These are phyloP conservation scores for Tanacetum coccineum DNA, from an alignment of 129 eudicot species.

Conservation along the genomic window DNA sequence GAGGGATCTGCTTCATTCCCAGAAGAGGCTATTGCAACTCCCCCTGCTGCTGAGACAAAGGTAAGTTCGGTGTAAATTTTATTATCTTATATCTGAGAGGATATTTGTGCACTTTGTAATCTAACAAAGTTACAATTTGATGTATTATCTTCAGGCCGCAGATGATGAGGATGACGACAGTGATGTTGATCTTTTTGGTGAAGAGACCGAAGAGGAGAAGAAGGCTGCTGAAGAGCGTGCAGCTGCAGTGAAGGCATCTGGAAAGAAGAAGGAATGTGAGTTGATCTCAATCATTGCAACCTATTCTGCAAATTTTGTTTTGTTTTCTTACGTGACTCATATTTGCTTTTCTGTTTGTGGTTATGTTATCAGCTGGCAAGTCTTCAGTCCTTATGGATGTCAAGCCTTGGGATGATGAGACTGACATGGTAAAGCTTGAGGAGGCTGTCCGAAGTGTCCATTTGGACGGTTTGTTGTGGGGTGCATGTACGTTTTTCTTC, in stretches of 20 bases:
- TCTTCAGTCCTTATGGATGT: constrained; percentile 38
- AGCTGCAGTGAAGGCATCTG: constrained; percentile 73
- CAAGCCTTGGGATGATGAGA: constrained; percentile 38
- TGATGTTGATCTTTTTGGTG: constrained; percentile 89
- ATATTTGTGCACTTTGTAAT: not conserved
- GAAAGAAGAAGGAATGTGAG: constrained; percentile 94
- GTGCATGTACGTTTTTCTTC: constrained; percentile 35
- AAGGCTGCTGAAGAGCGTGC: constrained; percentile 93
- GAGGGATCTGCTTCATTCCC: constrained; percentile 63
- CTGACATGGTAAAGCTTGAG: constrained; percentile 41
- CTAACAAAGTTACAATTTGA: not conserved
- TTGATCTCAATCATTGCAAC: not conserved
- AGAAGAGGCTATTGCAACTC: constrained; percentile 63
- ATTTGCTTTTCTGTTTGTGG: constrained; percentile 3
- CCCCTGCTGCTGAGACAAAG: constrained; percentile 71
- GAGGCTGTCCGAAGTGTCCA: constrained; percentile 42
- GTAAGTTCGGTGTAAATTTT: constrained; percentile 7
- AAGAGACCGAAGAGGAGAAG: constrained; percentile 98
- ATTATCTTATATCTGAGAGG: not conserved
- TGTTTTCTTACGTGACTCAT: constrained; percentile 12
- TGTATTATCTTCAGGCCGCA: constrained; percentile 43
- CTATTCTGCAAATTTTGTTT: not conserved
- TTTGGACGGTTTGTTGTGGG: constrained; percentile 37
- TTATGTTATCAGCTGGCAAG: constrained; percentile 60
- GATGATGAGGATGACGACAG: constrained; percentile 82